Evolutionary conservation across 257 asterid species (phyloP).

Genomic region (Cordia subcordata): DNA sequence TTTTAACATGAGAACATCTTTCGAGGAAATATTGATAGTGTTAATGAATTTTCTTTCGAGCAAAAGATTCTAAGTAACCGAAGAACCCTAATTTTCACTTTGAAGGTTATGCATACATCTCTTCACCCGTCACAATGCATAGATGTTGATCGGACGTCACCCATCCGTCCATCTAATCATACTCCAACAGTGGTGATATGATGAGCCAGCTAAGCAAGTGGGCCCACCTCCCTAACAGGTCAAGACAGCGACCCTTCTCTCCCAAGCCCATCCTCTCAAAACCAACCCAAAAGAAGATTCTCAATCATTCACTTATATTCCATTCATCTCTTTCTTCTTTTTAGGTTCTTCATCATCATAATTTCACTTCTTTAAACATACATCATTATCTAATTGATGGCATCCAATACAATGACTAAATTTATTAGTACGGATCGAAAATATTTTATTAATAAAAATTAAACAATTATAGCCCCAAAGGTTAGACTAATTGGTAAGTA

Average conservation of each 20-base stretch:
- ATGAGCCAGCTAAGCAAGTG: conserved; percentile 4
- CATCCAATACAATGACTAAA: no score
- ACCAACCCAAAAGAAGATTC: neutral
- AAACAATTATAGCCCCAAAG: no score
- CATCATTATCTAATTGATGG: no score
- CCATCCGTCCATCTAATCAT: conserved; percentile 6
- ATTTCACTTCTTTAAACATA: neutral
- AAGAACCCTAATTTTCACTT: neutral
- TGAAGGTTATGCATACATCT: neutral
- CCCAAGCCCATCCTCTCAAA: neutral
- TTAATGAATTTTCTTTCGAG: no score
- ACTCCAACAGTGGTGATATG: neutral
- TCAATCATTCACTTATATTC: neutral
- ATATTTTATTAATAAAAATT: no score
- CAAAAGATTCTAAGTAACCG: no score
- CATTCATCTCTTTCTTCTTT: neutral
- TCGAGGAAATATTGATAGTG: no score
- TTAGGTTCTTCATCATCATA: neutral
- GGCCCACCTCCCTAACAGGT: conserved; percentile 15
- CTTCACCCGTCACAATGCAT: conserved; percentile 6
- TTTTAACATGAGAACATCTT: no score
- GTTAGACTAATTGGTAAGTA: no score
- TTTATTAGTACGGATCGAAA: no score
- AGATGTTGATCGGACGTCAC: neutral
- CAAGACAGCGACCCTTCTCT: conserved; percentile 3